Evolutionary conservation across 495 filamentous ascomycete genomes (phyloP).

Genomic region (Darksidea phi): DNA sequence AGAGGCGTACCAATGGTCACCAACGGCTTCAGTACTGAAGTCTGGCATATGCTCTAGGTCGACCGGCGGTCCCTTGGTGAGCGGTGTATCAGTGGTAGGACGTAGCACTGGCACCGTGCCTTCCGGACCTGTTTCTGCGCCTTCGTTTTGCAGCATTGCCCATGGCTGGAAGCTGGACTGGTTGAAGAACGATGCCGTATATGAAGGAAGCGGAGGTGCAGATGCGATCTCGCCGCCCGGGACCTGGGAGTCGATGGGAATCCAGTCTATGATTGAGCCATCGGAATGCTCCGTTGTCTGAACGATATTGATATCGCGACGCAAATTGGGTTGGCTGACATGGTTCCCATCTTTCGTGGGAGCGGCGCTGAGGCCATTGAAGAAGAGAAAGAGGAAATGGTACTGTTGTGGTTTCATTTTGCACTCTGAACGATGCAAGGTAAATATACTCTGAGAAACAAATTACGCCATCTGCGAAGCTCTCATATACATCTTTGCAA

Average conservation of each 20-base stretch:
- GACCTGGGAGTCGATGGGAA: conserved; percentile 12
- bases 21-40: background rate
- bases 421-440: background rate
- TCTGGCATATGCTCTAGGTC: background rate
- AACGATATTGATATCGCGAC: conserved; percentile 1
- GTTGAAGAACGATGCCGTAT: background rate
- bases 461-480: background rate
- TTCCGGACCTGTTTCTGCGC: conserved; percentile 8
- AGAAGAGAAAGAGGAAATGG: background rate
- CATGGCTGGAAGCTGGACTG: background rate
- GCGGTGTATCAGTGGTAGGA: background rate
- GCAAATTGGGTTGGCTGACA: background rate
- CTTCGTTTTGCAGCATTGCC: conserved; percentile 12
- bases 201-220: conserved; percentile 9
- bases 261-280: conserved; percentile 17
- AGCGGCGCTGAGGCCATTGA: background rate
- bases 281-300: conserved; percentile 3
- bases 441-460: background rate
- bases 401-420: background rate
- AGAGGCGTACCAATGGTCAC: conserved; percentile 24
- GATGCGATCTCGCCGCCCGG: conserved; percentile 4
- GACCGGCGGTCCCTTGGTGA: conserved; percentile 7
- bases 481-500: background rate
- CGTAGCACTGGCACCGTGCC: conserved; percentile 12
- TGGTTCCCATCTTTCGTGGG: background rate